phyloP scores from a whole-genome alignment of 2,329 filamentous ascomycete genomes.

The Aspergillus jensenii region DNA sequence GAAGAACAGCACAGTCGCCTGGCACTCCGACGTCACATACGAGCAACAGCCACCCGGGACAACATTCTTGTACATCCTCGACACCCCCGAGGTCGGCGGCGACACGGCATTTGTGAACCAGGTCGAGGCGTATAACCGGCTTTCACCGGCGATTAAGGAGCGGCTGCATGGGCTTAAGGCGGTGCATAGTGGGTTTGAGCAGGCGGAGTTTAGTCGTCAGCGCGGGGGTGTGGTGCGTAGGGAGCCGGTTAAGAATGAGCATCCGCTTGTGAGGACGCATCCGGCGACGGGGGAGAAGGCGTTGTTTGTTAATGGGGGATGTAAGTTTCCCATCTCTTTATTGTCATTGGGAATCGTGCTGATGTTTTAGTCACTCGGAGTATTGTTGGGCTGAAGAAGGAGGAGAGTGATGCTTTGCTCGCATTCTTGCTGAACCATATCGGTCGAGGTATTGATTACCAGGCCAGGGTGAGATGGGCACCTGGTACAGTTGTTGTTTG shows the following conservation, averaged over 20 bases:
- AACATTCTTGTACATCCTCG: slow-evolving; percentile 81
- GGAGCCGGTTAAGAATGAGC: slow-evolving; percentile 69
- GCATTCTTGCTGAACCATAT: slow-evolving; percentile 23
- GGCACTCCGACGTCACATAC: slow-evolving; percentile 85
- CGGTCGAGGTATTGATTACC: slow-evolving; percentile 24
- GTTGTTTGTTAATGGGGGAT: slow-evolving; percentile 38
- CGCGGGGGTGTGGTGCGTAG: slow-evolving; percentile 68
- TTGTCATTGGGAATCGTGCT: not conserved
- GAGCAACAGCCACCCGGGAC: slow-evolving; percentile 86
- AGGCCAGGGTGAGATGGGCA: slow-evolving; percentile 26
- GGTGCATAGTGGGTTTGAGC: slow-evolving; percentile 76
- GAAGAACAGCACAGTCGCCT: slow-evolving; percentile 74
- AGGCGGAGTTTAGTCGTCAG: slow-evolving; percentile 64
- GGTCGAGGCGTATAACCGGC: slow-evolving; percentile 73
- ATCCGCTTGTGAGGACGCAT: slow-evolving; percentile 63
- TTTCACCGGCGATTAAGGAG: slow-evolving; percentile 74
- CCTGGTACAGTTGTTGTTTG: slow-evolving; percentile 30
- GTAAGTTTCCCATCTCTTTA: no score
- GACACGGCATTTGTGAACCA: slow-evolving; percentile 80
- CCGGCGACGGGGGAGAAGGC: slow-evolving; percentile 35
- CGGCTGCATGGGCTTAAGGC: slow-evolving; percentile 76
- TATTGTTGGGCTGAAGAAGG: slow-evolving; percentile 45
- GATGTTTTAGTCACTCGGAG: slow-evolving; percentile 28
- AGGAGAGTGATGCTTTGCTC: slow-evolving; percentile 43
- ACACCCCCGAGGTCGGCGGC: slow-evolving; percentile 73